Evolutionary conservation across 2,329 filamentous ascomycete genomes (phyloP).

Genomic region (Microdochium trichocladiopsis): DNA sequence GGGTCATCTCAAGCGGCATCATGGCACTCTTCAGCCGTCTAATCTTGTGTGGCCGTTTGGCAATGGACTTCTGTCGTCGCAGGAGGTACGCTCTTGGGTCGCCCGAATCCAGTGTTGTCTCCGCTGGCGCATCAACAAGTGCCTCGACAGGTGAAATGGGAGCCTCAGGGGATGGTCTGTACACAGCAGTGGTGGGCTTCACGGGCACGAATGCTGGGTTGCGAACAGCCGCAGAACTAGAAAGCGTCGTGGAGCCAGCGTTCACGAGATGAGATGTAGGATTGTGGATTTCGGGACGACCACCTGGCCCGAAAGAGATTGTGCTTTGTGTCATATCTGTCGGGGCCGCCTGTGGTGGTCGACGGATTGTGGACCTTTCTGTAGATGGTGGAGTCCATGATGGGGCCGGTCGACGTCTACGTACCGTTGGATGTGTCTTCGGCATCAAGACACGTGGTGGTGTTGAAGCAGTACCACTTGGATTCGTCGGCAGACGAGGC

Average conservation of each 20-base stretch:
- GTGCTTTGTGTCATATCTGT: neutral
- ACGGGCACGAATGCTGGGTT: neutral
- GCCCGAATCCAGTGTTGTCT: conserved; percentile 13
- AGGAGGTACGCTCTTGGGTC: conserved; percentile 24
- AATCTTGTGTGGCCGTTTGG: conserved; percentile 9
- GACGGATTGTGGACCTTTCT: conserved; percentile 4
- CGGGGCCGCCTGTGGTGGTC: neutral
- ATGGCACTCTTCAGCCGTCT: conserved; percentile 19
- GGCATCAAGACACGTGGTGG: conserved; percentile 1
- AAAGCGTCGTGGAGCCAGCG: neutral
- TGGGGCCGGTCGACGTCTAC: conserved; percentile 6
- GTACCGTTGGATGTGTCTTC: neutral
- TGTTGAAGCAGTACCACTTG: conserved; percentile 8
- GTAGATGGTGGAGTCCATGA: conserved; percentile 22
- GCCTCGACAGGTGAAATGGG: neutral
- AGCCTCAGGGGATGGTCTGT: neutral
- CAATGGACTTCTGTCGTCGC: conserved; percentile 20
- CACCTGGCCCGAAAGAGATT: neutral
- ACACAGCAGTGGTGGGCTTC: too few species aligned
- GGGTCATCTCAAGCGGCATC: conserved; percentile 18
- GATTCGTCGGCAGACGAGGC: conserved; percentile 6
- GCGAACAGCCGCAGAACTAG: neutral
- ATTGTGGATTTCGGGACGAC: neutral
- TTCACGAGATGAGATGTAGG: neutral
- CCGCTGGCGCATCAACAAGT: conserved; percentile 12